Evolutionary conservation across 1,139 yeast genomes (phyloP), one percentile per base, ranked within the genome.

Genomic region (Kurtzmaniella natalensis): DNA sequence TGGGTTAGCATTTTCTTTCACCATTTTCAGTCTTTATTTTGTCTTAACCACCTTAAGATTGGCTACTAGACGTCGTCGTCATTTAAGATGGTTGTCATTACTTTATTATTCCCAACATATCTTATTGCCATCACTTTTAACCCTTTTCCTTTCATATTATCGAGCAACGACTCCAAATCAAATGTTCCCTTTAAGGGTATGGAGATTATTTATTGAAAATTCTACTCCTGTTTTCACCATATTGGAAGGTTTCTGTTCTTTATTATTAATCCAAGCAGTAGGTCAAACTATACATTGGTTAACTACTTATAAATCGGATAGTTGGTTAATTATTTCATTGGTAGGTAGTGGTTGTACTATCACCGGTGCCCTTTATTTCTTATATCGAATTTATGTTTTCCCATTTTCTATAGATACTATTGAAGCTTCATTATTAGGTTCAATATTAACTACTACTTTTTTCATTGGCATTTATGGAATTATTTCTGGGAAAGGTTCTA

Each of bases 191-290:
- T 50, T 62, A 28, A 50, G 58, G 33, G 25, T 64, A 4, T 89
- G 97, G 97, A 73, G 76, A 43, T 55, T 72, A 37, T 60, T 83
- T 30, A 65, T 92, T 30, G 70, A 78, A 31, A 85, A 86, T 53
- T 76, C 95, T 6, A 92, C 98, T 1, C 94, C 96, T 1, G 64
- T 85, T 31, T 89, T 92, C 58, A 85, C 96, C 1, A 70, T 88
- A 11, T 61, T 88, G 37, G 98, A 92, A 61, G 98, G 98, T 1
- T 82, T 92, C 48, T 92, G 96, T 59, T 80, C 96, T 0, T 72
- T 92, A 28, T 64, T 92, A 37, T 81, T 88, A 19, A 86, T 92
- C 41, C 98, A 92, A 59, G 88, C 95, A 7, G 72, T 85, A 27
- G 96, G 97, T 6, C 92, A 87, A 52, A 77, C 86, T 7, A 72